phyloP scores from a whole-genome alignment of 352 stramenopile genomes.

The Globisporangium cylindrosporum region DNA sequence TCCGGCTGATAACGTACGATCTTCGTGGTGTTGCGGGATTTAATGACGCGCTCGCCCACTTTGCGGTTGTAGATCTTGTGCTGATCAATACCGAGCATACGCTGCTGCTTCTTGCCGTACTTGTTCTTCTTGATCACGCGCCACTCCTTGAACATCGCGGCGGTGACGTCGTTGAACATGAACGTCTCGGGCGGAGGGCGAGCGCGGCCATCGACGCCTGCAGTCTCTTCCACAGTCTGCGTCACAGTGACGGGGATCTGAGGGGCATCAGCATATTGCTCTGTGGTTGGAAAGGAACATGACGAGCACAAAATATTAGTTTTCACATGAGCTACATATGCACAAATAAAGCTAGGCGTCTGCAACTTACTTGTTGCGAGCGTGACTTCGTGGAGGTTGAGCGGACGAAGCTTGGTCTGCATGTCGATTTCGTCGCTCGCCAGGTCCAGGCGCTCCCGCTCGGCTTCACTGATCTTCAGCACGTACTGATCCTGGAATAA shows the following conservation, averaged over 20 bases:
- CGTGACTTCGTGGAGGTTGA: conserved; percentile 87
- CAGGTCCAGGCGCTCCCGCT: conserved; percentile 77
- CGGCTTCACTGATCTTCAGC: conserved; percentile 85
- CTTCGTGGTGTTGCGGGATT: conserved; percentile 85
- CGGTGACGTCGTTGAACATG: conserved; percentile 90
- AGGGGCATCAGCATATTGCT: conserved; percentile 83
- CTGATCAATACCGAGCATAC: conserved; percentile 85
- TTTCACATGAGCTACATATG: not conserved
- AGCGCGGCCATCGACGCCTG: conserved; percentile 60
- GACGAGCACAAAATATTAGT: not conserved
- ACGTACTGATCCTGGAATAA: conserved; percentile 88
- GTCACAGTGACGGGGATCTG: conserved; percentile 69
- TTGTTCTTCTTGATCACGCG: conserved; percentile 92
- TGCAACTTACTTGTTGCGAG: conserved; percentile 71
- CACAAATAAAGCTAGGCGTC: not conserved
- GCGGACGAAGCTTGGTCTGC: conserved; percentile 78
- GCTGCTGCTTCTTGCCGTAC: conserved; percentile 86
- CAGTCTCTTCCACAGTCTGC: conserved; percentile 60
- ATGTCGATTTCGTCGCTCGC: conserved; percentile 86
- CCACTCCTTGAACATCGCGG: conserved; percentile 90
- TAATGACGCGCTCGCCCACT: conserved; percentile 87
- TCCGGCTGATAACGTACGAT: conserved; percentile 59
- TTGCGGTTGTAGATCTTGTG: conserved; percentile 91
- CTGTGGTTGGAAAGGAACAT: conserved; percentile 26
- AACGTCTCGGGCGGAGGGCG: conserved; percentile 83